A percentile compares a stretch with the other conserved stretches of the same genome.
phyloP scores from a whole-genome alignment of 495 filamentous ascomycete species.

The Neurospora sp. region DNA sequence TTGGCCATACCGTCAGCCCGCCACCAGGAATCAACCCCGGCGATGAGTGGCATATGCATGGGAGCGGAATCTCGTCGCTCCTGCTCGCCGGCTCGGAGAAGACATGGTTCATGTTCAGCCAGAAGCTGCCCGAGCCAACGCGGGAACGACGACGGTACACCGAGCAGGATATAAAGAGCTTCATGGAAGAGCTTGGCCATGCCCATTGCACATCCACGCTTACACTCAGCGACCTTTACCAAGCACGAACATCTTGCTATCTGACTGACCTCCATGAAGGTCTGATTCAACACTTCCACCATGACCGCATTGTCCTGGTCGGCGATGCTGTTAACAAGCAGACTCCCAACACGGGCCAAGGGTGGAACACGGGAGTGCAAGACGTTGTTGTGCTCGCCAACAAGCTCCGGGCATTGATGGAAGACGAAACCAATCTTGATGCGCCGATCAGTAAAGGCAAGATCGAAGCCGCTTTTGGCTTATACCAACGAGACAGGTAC shows the following conservation, averaged over 20 bases:
- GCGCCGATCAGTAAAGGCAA: neutral
- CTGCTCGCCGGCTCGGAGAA: conserved; percentile 15
- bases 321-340: conserved; percentile 37
- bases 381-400: conserved; percentile 29
- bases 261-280: conserved; percentile 28
- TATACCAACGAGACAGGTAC: neutral
- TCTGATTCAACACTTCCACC: conserved; percentile 23
- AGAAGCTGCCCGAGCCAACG: conserved; percentile 19
- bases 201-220: conserved; percentile 14
- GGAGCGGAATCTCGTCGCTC: conserved; percentile 17
- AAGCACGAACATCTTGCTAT: conserved; percentile 7
- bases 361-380: conserved; percentile 26
- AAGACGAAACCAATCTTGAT: neutral
- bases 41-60: conserved; percentile 8
- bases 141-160: conserved; percentile 19
- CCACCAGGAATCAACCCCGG: neutral
- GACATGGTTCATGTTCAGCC: conserved; percentile 27
- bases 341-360: conserved; percentile 23
- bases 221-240: conserved; percentile 22
- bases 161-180: conserved; percentile 16
- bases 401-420: neutral
- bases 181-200: conserved; percentile 20
- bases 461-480: neutral
- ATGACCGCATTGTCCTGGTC: conserved; percentile 25
- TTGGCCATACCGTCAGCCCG: conserved; percentile 23